Percentiles rank a stretch among this genome's conserved stretches.
These are phyloP conservation scores for Ganoderma resinaceum DNA, from an alignment of 1,284 basidiomycete genomes.

Conservation along the genomic window DNA sequence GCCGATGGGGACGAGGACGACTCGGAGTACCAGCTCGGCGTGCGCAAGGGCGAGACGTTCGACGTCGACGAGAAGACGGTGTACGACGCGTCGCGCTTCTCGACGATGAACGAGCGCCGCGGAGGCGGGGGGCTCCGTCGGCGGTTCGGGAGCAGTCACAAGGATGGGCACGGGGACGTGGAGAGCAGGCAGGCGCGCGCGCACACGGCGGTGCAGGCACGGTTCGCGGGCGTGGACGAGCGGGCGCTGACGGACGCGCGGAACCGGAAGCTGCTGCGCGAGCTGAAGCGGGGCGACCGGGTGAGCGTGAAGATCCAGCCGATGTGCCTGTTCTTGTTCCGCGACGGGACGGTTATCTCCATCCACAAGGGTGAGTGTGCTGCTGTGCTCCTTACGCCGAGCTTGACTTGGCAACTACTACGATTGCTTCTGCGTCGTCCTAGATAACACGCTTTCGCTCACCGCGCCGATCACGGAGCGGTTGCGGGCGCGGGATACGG, in stretches of 20 bases:
- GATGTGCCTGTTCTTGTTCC: slow-evolving; percentile 69
- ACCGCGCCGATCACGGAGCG: slow-evolving; percentile 63
- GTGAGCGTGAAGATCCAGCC: slow-evolving; percentile 65
- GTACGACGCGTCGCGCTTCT: slow-evolving; percentile 36
- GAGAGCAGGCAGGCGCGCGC: slow-evolving; percentile 16
- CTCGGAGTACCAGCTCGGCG: slow-evolving; percentile 24
- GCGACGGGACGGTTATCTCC: slow-evolving; percentile 55
- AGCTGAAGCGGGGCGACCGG: slow-evolving; percentile 65
- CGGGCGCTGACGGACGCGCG: slow-evolving; percentile 34
- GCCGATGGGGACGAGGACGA: slow-evolving; percentile 36
- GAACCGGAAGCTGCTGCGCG: slow-evolving; percentile 47
- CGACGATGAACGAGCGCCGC: slow-evolving; percentile 27
- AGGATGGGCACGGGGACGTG: slow-evolving; percentile 29
- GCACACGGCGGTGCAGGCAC: slow-evolving; percentile 3
- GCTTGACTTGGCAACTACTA: too few species aligned
- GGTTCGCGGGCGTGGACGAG: slow-evolving; percentile 21
- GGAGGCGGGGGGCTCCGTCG: slow-evolving; percentile 18
- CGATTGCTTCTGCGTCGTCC: too few species aligned
- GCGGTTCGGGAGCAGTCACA: slow-evolving; percentile 14
- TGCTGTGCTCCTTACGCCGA: too few species aligned
- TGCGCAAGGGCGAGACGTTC: neutral
- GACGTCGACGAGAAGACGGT: slow-evolving; percentile 38
- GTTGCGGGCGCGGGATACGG: slow-evolving; percentile 61
- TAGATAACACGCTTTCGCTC: slow-evolving; percentile 52
- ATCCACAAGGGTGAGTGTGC: slow-evolving; percentile 41